A percentile compares a stretch with the other conserved stretches of the same genome.
Conservation (phyloP, 352 stramenopile genomes). For the Pilasporangium apinafurcum region DNA sequence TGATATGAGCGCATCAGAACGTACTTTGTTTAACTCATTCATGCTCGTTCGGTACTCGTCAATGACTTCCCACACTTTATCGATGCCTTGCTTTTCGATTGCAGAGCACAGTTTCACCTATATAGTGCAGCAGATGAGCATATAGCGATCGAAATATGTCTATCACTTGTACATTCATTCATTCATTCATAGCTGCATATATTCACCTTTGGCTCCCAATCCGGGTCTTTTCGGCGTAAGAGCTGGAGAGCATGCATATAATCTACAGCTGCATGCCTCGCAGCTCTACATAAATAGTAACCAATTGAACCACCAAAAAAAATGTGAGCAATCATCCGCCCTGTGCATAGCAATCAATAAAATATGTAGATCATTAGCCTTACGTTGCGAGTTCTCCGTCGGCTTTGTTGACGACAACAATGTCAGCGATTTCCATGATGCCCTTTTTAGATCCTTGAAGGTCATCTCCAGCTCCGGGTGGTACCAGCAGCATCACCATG, state of each 20-base stretch:
- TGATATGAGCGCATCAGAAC: background rate
- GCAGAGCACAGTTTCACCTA: constrained; percentile 73
- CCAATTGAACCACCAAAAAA: background rate
- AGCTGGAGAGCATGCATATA: constrained; percentile 82
- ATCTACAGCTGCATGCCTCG: constrained; percentile 66
- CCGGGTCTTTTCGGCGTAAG: constrained; percentile 71
- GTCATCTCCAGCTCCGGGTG: constrained; percentile 94
- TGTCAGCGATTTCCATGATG: constrained; percentile 97
- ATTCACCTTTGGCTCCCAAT: constrained; percentile 68
- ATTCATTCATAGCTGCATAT: too few relatives aligned
- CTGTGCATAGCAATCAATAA: background rate
- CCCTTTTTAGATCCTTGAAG: constrained; percentile 98
- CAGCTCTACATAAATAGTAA: constrained; percentile 21
- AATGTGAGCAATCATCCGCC: background rate
- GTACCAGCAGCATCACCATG: constrained; percentile 94
- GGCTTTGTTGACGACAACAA: constrained; percentile 97
- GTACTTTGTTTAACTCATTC: constrained; percentile 46
- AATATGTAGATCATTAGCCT: background rate
- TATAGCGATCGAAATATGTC: background rate
- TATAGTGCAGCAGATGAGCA: background rate
- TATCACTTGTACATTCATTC: background rate
- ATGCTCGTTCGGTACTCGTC: constrained; percentile 56
- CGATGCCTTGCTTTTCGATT: constrained; percentile 56
- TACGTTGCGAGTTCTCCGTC: constrained; percentile 85
- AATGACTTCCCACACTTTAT: constrained; percentile 64